Conservation (phyloP, 805 yeast species). For the Suhomyces emberorum region DNA sequence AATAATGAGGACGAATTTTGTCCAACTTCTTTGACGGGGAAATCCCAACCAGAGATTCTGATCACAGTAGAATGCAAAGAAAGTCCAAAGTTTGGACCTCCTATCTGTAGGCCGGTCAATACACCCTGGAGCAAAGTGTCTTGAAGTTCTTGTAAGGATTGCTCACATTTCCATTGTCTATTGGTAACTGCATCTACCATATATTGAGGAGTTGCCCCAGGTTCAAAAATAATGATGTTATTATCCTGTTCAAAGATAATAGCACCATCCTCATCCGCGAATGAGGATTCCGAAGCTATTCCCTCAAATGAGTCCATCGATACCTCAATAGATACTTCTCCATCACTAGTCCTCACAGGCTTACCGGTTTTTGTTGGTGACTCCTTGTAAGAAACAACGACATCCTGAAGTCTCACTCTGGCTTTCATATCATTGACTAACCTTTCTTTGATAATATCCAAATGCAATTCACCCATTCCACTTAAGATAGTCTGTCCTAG, state of each 20-base stretch:
- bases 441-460: conserved; percentile 83
- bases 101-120: conserved; percentile 59
- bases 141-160: conserved; percentile 46
- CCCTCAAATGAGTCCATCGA: conserved; percentile 39
- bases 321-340: conserved; percentile 21
- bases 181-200: conserved; percentile 25
- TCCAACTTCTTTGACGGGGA: conserved; percentile 49
- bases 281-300: conserved; percentile 24
- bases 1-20: conserved; percentile 33
- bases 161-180: conserved; percentile 49
- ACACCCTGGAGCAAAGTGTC: conserved; percentile 58
- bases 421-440: conserved; percentile 80
- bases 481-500: conserved; percentile 83
- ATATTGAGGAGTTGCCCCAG: conserved; percentile 23
- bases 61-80: conserved; percentile 61
- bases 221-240: conserved; percentile 41
- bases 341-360: conserved; percentile 11
- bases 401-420: conserved; percentile 72
- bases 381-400: conserved; percentile 89
- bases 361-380: conserved; percentile 26
- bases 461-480: conserved; percentile 97
- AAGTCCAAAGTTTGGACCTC: conserved; percentile 58
- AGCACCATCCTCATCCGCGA: conserved; percentile 40
- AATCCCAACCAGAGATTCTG: conserved; percentile 47
- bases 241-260: conserved; percentile 44